Conservation (phyloP, 202 grass and related monocot species). For the Dendrocalamus latiflorus region DNA sequence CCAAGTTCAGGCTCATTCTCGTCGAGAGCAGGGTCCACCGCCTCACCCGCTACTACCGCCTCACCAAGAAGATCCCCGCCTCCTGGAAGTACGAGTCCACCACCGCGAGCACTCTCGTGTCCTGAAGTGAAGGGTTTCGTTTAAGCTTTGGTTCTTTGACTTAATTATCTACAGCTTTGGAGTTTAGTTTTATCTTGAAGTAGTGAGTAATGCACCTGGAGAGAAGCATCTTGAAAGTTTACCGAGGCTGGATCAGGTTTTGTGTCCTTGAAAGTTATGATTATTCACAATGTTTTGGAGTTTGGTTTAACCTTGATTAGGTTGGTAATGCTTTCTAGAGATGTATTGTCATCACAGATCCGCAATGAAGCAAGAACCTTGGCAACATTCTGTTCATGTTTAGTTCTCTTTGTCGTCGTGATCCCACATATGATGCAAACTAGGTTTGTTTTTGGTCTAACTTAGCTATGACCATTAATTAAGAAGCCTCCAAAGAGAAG, state of each 20-base stretch:
- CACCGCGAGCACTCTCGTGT: constrained; percentile 61
- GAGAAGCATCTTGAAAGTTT: background rate
- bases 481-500: background rate
- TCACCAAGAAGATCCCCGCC: constrained; percentile 61
- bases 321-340: background rate
- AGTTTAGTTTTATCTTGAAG: background rate
- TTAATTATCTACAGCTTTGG: constrained; percentile 2
- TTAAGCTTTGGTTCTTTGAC: constrained; percentile 6
- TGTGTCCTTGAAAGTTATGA: background rate
- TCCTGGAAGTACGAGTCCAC: constrained; percentile 51
- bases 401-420: background rate
- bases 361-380: constrained; percentile 5
- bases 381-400: background rate
- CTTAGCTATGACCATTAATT: background rate
- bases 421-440: background rate
- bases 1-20: constrained; percentile 79
- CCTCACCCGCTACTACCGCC: constrained; percentile 75
- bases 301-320: background rate
- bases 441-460: background rate
- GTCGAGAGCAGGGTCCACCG: constrained; percentile 82
- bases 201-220: background rate
- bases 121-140: constrained; percentile 19
- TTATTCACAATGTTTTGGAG: background rate
- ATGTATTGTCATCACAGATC: background rate
- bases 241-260: background rate